A percentile compares a stretch with the other conserved stretches of the same genome.
These are phyloP conservation scores for Chrysosporium queenslandicum DNA, from an alignment of 2,329 filamentous ascomycete species.

Conservation along the genomic window DNA sequence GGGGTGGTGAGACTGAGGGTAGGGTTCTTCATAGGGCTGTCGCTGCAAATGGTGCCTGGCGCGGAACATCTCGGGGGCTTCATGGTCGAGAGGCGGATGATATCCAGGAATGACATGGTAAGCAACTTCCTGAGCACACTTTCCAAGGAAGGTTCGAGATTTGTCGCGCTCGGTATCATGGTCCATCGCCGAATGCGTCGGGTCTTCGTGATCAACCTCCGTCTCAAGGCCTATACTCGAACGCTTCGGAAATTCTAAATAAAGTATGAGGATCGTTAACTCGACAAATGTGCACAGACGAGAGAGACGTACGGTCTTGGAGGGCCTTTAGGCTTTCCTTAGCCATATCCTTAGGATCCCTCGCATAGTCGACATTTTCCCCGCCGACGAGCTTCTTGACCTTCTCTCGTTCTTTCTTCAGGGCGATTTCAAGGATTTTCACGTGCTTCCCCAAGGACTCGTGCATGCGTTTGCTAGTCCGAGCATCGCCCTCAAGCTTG, in stretches of 20 bases:
- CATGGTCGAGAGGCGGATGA: conserved; percentile 48
- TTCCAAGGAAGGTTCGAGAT: conserved; percentile 52
- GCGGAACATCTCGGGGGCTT: conserved; percentile 34
- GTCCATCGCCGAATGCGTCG: conserved; percentile 41
- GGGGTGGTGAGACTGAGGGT: conserved; percentile 46
- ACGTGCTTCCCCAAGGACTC: conserved; percentile 87
- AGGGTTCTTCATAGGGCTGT: conserved; percentile 33
- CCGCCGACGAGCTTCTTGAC: conserved; percentile 45
- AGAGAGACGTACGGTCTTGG: conserved; percentile 27
- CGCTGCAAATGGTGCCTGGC: conserved; percentile 43
- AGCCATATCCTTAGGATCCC: conserved; percentile 37
- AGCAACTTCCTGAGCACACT: conserved; percentile 58
- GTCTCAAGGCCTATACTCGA: conserved; percentile 32
- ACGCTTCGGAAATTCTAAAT: conserved; percentile 37
- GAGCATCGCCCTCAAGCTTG: conserved; percentile 77
- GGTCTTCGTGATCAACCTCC: conserved; percentile 35
- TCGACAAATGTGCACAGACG: conserved; percentile 2
- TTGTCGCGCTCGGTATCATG: conserved; percentile 53
- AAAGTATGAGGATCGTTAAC: conserved; percentile 16
- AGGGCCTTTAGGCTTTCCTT: conserved; percentile 37
- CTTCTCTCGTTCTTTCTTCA: conserved; percentile 72
- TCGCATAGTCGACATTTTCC: conserved; percentile 40
- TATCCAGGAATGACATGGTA: conserved; percentile 58
- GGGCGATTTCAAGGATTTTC: conserved; percentile 73
- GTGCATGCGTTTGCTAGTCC: conserved; percentile 78